Conservation (phyloP, 352 stramenopile genomes). For the Thraustochytrium sp. region DNA sequence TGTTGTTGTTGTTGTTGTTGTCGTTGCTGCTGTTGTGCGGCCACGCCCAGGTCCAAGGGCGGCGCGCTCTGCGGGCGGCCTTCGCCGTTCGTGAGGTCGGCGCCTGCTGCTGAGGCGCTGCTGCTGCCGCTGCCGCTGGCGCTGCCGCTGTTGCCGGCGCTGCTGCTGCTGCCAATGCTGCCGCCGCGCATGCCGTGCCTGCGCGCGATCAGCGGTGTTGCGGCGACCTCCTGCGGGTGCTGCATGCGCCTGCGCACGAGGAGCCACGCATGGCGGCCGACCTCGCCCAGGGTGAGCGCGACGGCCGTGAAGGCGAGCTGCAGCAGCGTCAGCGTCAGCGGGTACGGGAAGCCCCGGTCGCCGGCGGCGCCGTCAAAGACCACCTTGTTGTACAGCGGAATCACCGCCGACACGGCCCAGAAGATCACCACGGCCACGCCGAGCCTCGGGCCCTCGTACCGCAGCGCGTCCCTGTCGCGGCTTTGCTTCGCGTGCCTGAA, state of each 20-base stretch:
- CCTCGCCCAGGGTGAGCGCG: background rate
- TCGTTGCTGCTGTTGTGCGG: too few species aligned
- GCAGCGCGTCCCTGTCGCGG: background rate
- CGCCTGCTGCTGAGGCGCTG: too few species aligned
- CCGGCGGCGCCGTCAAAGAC: slow-evolving; percentile 34
- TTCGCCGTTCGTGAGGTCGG: too few species aligned
- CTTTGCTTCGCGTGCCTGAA: slow-evolving; percentile 36
- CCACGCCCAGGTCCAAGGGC: too few species aligned
- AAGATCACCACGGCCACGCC: slow-evolving; percentile 25
- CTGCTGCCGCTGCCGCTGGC: too few species aligned
- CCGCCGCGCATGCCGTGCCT: too few species aligned
- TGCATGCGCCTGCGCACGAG: background rate
- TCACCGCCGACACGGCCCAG: slow-evolving; percentile 5
- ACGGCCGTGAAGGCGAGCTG: slow-evolving; percentile 26
- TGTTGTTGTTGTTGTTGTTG: too few species aligned
- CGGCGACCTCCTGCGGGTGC: background rate
- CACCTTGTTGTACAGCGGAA: slow-evolving; percentile 45
- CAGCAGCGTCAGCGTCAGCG: slow-evolving; percentile 28
- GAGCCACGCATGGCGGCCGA: background rate
- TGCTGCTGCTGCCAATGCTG: too few species aligned
- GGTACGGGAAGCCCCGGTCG: slow-evolving; percentile 33
- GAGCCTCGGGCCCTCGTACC: slow-evolving; percentile 33
- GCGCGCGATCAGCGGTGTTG: background rate
- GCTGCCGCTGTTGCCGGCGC: too few species aligned
- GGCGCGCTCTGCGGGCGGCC: too few species aligned